These are phyloP conservation scores for Penicillium paradoxum DNA, from an alignment of 495 filamentous ascomycete genomes.

Conservation along the genomic window DNA sequence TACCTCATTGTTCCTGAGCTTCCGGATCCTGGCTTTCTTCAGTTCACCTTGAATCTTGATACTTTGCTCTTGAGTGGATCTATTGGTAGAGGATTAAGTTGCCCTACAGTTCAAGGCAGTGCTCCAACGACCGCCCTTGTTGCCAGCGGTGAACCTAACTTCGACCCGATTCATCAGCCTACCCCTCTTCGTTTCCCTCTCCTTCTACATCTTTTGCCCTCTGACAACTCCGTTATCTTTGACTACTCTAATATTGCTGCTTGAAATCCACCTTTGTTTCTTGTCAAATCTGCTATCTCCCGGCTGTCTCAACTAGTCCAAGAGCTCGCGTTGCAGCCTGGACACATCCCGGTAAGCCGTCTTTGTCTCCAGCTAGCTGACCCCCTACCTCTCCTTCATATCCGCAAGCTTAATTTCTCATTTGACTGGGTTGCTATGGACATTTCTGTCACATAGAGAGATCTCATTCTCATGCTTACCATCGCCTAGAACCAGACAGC, in stretches of 20 bases:
- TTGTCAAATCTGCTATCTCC: background rate
- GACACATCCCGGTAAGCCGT: slow-evolving; percentile 7
- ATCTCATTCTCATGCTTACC: background rate
- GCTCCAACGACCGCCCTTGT: slow-evolving; percentile 1
- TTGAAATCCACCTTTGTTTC: background rate
- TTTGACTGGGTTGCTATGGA: background rate
- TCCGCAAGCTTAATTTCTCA: background rate
- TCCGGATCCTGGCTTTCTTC: background rate
- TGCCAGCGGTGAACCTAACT: slow-evolving; percentile 11
- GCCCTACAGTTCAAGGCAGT: background rate
- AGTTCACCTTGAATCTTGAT: background rate
- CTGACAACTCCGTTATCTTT: background rate
- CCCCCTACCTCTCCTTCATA: slow-evolving; percentile 10
- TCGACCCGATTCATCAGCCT: slow-evolving; percentile 25
- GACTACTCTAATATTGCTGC: background rate
- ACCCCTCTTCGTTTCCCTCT: slow-evolving; percentile 23
- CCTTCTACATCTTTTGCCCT: background rate
- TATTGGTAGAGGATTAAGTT: background rate
- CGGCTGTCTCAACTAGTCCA: background rate
- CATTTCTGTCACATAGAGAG: background rate
- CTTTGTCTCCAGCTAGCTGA: slow-evolving; percentile 9
- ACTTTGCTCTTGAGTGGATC: background rate
- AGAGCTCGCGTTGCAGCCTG: slow-evolving; percentile 4
- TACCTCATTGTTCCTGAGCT: slow-evolving; percentile 8
- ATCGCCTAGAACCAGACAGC: background rate